Percentiles rank a stretch among this genome's conserved stretches.
These are phyloP conservation scores for Xylaria palmicola DNA, from an alignment of 495 filamentous ascomycete species.

Conservation along the genomic window DNA sequence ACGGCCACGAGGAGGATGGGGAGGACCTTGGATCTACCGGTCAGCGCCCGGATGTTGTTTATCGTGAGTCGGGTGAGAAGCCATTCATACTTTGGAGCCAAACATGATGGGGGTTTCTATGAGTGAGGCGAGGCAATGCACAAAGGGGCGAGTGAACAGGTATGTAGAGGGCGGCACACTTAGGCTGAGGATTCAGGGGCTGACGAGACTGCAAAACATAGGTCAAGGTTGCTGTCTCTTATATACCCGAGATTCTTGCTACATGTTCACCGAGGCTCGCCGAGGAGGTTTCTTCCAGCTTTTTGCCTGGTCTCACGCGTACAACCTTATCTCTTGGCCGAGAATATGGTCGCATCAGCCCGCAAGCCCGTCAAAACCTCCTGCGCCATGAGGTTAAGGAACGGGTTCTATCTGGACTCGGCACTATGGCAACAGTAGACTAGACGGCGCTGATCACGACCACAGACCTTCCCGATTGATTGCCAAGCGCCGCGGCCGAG, in stretches of 20 bases:
- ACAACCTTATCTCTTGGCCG: slow-evolving; percentile 13
- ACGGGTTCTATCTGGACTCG: not conserved
- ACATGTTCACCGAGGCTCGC: not conserved
- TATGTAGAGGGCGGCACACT: not conserved
- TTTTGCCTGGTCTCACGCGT: not conserved
- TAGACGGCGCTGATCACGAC: slow-evolving; percentile 6
- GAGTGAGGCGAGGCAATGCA: not conserved
- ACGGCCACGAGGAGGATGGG: slow-evolving; percentile 30
- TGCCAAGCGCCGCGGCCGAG: not conserved
- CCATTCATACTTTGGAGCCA: slow-evolving; percentile 23
- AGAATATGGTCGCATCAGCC: not conserved
- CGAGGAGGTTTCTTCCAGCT: not conserved
- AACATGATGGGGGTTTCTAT: slow-evolving; percentile 23
- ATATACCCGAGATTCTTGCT: not conserved
- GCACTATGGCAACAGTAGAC: not conserved
- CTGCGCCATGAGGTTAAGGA: slow-evolving; percentile 4
- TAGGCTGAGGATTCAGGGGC: not conserved
- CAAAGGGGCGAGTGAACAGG: not conserved
- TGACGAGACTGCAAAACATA: not conserved
- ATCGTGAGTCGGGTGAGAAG: not conserved
- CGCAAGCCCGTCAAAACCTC: not conserved
- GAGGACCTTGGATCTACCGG: slow-evolving; percentile 25
- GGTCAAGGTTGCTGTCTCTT: not conserved
- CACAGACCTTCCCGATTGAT: slow-evolving; percentile 12
- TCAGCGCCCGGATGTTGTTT: not conserved